Conservation (phyloP, 371 early-diverging fungal genomes). For the Actinomortierella wolfii region DNA sequence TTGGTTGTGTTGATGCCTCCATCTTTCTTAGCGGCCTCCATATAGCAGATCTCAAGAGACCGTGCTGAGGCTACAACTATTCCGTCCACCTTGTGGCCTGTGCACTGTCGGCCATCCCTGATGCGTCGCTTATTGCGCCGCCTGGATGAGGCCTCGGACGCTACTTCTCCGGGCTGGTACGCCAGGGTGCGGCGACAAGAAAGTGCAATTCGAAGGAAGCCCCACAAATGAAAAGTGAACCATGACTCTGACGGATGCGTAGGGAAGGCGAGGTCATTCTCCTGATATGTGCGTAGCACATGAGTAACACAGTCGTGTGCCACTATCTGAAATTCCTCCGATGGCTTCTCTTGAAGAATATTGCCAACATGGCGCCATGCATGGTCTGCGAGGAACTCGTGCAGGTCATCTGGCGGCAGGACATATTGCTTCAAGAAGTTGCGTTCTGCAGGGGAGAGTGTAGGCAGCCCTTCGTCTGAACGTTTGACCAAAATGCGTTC, state of each 20-base stretch:
- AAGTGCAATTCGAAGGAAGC: conserved; percentile 13
- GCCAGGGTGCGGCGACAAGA: conserved; percentile 4
- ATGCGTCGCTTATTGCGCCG: conserved; percentile 14
- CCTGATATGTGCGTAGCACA: conserved; percentile 11
- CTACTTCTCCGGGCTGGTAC: conserved; percentile 14
- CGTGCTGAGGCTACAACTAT: conserved; percentile 11
- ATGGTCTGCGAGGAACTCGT: conserved; percentile 8
- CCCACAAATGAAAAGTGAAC: conserved; percentile 16
- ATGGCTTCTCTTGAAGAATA: conserved; percentile 15
- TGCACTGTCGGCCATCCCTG: conserved; percentile 10
- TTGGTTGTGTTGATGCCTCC: conserved; percentile 11
- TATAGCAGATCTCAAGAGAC: conserved; percentile 10
- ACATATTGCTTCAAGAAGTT: conserved; percentile 17
- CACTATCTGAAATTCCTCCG: conserved; percentile 15
- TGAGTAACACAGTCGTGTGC: conserved; percentile 12
- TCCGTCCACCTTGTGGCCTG: conserved; percentile 18
- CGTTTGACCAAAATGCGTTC: conserved; percentile 9
- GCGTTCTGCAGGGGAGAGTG: conserved; percentile 12
- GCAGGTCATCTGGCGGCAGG: conserved; percentile 10
- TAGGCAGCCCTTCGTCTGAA: conserved; percentile 13
- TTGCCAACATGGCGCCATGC: conserved; percentile 13
- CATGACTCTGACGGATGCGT: conserved; percentile 7
- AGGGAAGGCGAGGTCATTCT: conserved; percentile 10
- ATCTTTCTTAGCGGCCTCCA: conserved; percentile 17
- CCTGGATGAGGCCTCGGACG: conserved; percentile 7